These are phyloP conservation scores for Rhizophora apiculata DNA, from an alignment of 345 rosid genomes.

Conservation along the genomic window DNA sequence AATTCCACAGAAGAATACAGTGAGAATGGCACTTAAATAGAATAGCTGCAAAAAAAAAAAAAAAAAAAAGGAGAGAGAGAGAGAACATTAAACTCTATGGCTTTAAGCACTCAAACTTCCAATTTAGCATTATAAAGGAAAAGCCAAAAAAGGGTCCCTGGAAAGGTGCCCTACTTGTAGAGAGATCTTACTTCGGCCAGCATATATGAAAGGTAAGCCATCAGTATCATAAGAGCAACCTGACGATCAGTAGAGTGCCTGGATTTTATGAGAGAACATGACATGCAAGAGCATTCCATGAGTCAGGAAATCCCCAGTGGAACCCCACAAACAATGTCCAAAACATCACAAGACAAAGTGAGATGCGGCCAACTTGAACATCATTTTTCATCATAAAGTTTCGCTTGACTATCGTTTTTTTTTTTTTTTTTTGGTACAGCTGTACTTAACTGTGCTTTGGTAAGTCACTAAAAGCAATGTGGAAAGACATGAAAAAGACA, in stretches of 20 bases:
- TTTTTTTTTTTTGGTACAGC: no score
- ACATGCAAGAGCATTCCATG: not conserved
- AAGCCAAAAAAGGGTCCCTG: not conserved
- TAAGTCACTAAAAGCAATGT: not conserved
- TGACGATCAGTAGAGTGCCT: conserved; percentile 95
- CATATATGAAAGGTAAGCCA: conserved; percentile 95
- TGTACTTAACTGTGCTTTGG: not conserved
- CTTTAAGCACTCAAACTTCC: conserved; percentile 6
- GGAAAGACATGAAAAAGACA: not conserved
- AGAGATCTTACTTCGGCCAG: conserved; percentile 66
- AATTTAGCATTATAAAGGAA: conserved; percentile 1
- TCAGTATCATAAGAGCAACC: conserved; percentile 91
- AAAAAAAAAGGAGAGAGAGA: no score
- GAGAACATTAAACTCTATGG: not conserved
- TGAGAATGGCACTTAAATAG: conserved; percentile 81
- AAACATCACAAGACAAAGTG: no score
- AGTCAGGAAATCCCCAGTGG: not conserved
- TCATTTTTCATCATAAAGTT: no score
- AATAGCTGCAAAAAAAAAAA: conserved; percentile 55
- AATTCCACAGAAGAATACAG: conserved; percentile 95
- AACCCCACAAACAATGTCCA: no score
- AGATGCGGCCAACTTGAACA: no score
- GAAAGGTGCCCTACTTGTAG: conserved; percentile 14
- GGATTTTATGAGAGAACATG: conserved; percentile 23
- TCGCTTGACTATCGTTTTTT: no score